phyloP scores from a whole-genome alignment of 1,139 yeast genomes.

The Yamadazyma kanchanaburiensis region DNA sequence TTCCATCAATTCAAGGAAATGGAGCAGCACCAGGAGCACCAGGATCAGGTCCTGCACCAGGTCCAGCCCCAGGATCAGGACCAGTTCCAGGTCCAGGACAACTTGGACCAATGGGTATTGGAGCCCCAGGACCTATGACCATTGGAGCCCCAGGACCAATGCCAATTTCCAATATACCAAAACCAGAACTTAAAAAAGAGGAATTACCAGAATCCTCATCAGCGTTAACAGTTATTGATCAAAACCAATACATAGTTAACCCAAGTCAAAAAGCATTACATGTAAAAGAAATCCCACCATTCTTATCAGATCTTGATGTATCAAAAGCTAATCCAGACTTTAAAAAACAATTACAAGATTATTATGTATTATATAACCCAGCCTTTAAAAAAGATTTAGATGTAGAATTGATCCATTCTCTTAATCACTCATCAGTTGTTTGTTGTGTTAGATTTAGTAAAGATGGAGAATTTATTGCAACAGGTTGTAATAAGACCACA shows the following conservation, averaged over 20 bases:
- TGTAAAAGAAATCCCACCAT: slow-evolving; percentile 75
- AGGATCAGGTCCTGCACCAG: slow-evolving; percentile 4
- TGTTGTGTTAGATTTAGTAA: slow-evolving; percentile 94
- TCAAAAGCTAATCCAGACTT: slow-evolving; percentile 72
- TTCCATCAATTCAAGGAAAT: slow-evolving; percentile 16
- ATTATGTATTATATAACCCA: slow-evolving; percentile 89
- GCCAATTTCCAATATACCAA: slow-evolving; percentile 8
- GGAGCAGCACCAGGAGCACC: slow-evolving; percentile 1
- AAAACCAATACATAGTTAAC: slow-evolving; percentile 41
- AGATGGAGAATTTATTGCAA: slow-evolving; percentile 91
- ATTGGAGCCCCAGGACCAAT: slow-evolving; percentile 5
- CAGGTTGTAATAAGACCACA: slow-evolving; percentile 95
- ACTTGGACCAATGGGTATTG: slow-evolving; percentile 3
- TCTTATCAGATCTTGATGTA: slow-evolving; percentile 79
- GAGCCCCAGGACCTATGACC: slow-evolving; percentile 5
- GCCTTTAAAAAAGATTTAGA: slow-evolving; percentile 68
- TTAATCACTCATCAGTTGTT: slow-evolving; percentile 91
- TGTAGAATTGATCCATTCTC: slow-evolving; percentile 83
- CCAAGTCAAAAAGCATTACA: slow-evolving; percentile 50
- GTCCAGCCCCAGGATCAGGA: slow-evolving; percentile 12
- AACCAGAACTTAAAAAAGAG: slow-evolving; percentile 10
- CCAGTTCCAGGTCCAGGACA: slow-evolving; percentile 6
- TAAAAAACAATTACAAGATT: slow-evolving; percentile 83
- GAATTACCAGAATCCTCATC: slow-evolving; percentile 27
- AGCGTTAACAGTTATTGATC: slow-evolving; percentile 38